phyloP scores from a whole-genome alignment of 2,329 filamentous ascomycete species.

The Exophiala sp. region DNA sequence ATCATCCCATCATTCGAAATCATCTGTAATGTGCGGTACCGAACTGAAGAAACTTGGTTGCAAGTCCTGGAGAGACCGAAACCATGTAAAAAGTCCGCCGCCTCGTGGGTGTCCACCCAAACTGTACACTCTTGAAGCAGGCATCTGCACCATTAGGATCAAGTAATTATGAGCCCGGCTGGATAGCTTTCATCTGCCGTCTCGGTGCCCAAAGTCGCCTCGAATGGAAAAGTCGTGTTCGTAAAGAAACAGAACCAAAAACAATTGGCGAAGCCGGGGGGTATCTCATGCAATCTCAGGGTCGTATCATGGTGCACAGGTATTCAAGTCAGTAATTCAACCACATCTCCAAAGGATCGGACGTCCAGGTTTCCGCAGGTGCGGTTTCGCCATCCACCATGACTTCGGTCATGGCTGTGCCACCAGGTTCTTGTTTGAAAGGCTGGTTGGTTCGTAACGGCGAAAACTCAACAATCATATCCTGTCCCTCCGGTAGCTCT shows the following conservation, averaged over 20 bases:
- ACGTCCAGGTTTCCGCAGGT: conserved; percentile 16
- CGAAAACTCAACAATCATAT: conserved; percentile 68
- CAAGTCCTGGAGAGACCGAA: conserved; percentile 1
- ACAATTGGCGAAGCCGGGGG: conserved; percentile 6
- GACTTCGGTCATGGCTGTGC: conserved; percentile 13
- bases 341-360: conserved; percentile 30
- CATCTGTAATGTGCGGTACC: conserved; percentile 16
- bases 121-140: background rate
- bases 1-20: conserved; percentile 24
- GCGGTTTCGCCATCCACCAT: conserved; percentile 25
- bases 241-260: conserved; percentile 14
- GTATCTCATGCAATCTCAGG: conserved; percentile 24
- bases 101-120: background rate
- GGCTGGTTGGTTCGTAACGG: conserved; percentile 48
- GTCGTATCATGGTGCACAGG: conserved; percentile 5
- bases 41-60: conserved; percentile 10
- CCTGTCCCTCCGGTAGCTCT: conserved; percentile 81
- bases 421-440: conserved; percentile 23
- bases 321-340: conserved; percentile 26
- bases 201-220: conserved; percentile 15
- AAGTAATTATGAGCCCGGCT: conserved; percentile 5
- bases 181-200: background rate
- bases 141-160: conserved; percentile 18
- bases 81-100: background rate
- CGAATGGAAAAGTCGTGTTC: conserved; percentile 19